Conservation (phyloP, 2,329 filamentous ascomycete genomes). For the Aspergillus ochraceoroseus region DNA sequence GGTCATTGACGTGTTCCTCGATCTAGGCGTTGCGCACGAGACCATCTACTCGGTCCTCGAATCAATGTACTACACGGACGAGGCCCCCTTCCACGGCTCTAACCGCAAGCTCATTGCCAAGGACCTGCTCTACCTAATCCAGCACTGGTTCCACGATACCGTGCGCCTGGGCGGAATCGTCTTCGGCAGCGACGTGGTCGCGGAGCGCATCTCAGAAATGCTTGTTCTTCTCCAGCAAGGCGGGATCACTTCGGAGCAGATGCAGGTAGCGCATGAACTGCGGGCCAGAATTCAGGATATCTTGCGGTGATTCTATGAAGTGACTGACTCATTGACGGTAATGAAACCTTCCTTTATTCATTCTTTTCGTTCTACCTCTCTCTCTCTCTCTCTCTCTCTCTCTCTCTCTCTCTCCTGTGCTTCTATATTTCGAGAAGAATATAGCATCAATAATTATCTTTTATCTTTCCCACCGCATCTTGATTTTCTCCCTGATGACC, state of each 20-base stretch:
- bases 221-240: slow-evolving; percentile 45
- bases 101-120: slow-evolving; percentile 55
- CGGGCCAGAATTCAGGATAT: slow-evolving; percentile 40
- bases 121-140: slow-evolving; percentile 58
- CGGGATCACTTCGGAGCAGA: slow-evolving; percentile 38
- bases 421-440: too few relatives aligned
- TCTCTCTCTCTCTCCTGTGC: too few relatives aligned
- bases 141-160: slow-evolving; percentile 57
- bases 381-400: too few relatives aligned
- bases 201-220: slow-evolving; percentile 45
- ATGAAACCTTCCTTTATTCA: slow-evolving; percentile 1
- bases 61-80: slow-evolving; percentile 62
- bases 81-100: slow-evolving; percentile 58
- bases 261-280: slow-evolving; percentile 41
- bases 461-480: too few relatives aligned
- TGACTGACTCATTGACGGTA: slow-evolving; percentile 2
- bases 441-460: too few relatives aligned
- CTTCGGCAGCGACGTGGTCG: slow-evolving; percentile 59
- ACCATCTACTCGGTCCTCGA: slow-evolving; percentile 59
- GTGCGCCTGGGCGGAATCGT: slow-evolving; percentile 51
- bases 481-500: background rate
- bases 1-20: slow-evolving; percentile 62
- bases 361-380: slow-evolving; percentile 4
- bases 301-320: slow-evolving; percentile 36
- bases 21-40: slow-evolving; percentile 59